Evolutionary conservation across 331 rosid species (phyloP).

Genomic region (Malus hybrid): DNA sequence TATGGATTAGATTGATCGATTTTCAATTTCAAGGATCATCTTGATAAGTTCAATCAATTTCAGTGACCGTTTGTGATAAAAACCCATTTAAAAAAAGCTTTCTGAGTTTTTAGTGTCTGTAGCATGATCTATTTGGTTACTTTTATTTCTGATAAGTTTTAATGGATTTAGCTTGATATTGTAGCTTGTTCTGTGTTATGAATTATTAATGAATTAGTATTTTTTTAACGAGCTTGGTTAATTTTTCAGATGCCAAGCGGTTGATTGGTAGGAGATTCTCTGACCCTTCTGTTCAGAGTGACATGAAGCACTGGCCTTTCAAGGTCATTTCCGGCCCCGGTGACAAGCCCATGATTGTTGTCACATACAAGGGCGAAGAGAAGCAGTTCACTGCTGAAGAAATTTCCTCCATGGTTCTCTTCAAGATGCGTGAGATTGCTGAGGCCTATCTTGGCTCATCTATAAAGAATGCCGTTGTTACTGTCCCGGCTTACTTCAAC

Average conservation of each 20-base stretch:
- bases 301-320: constrained; percentile 73
- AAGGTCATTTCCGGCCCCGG: constrained; percentile 49
- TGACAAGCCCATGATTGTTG: constrained; percentile 70
- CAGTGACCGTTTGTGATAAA: too few species aligned
- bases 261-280: constrained; percentile 60
- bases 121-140: too few species aligned
- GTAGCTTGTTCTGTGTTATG: background rate
- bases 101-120: too few species aligned
- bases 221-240: background rate
- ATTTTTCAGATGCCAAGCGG: constrained; percentile 56
- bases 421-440: constrained; percentile 73
- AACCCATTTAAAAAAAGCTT: too few species aligned
- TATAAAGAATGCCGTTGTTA: constrained; percentile 63
- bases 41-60: too few species aligned
- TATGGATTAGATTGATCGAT: too few species aligned
- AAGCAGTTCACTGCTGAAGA: constrained; percentile 70
- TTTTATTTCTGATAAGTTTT: too few species aligned
- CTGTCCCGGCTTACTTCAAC: constrained; percentile 71
- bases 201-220: background rate
- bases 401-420: constrained; percentile 63
- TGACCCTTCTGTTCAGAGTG: constrained; percentile 64
- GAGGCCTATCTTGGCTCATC: constrained; percentile 62
- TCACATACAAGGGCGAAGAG: constrained; percentile 57
- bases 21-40: too few species aligned
- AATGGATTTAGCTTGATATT: background rate